Evolutionary conservation across 2,329 filamentous ascomycete species (phyloP), one percentile per base, ranked within the genome.

Genomic region (Alternaria consortialis): DNA sequence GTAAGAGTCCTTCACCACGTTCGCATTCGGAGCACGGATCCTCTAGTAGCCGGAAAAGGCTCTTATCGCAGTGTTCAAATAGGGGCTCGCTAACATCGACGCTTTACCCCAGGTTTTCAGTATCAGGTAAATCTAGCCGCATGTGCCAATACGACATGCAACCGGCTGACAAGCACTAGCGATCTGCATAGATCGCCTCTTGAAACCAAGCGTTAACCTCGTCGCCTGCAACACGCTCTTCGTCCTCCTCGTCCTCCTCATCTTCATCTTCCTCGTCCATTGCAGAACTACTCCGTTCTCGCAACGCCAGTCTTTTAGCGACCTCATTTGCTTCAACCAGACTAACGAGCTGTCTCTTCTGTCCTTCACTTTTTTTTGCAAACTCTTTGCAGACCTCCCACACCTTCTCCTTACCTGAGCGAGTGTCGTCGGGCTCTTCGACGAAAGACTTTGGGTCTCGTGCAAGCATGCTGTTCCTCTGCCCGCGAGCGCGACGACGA

Each of bases 291-390:
- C 23, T 88, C 82, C 74, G 87, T 84, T 68, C 87, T 87, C 9
- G 86, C 85, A 71, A 87, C 85, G 79, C 81, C 64, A 85, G 64
- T 23, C 85, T 71, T 66, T 83, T 85, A 8, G 86, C 85, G 20
- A 89, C 85, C 73, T 88, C 86, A 68, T 88, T 89, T 11, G 87
- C 86, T 72, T 89, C 87, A 39, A 83, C 81, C 56, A 89, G 71
- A 51, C 79, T 85, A 6, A 89, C 86, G 12, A 89, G 76, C 66
- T 80, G 82, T 64, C 86, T 79, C 79, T 85, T 87, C 17, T 34
- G 56, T 17, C 72, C 74, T 11, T 62, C 42, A 48, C 68, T 54
- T 56, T 69, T 71, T 8, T 62, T 61, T 47, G 73, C 68, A 9
- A 65, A 63, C 47, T 77, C 69, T 23, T 71, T 67, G 46, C 81